Base-by-base conservation (phyloP, 768 basidiomycete genomes). In the Pisolithus orientalis region DNA sequence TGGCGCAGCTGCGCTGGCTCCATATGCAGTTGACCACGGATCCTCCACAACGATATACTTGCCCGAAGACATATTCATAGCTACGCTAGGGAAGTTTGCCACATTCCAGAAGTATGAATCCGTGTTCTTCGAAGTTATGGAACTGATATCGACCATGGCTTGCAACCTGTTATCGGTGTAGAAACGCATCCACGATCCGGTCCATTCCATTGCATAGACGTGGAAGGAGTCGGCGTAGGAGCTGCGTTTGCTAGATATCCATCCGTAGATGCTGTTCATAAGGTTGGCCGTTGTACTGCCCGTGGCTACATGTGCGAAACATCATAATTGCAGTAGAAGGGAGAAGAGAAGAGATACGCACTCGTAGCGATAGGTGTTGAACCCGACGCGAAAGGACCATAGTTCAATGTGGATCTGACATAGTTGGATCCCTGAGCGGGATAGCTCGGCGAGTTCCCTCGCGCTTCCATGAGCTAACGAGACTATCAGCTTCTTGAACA, bases 341-440 rank as follows among this genome's bases (percentile, higher is more conserved):
- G 29, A 24, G 13, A 39, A n/a, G 25, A 16, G 17, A 24, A 10
- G 1, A 0, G 16, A n/a, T 25, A n/a, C 65, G 54, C 51, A 65
- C 62, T 53, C 5, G 48, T 52, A 6, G 66, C 63, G 31, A 76
- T 59, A 1, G 80, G 61, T 0, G 67, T 55, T 40, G 47, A 57
- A 0, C 67, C 67, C 0, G 60, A 55, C 1, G 69, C 60, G 8
- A 80, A 62, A 37, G 80, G 79, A 2, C 89, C 90, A 69, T 85
- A 94, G 65, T 83, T 83, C 21, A 94, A 68, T 31, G 79, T 74
- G 5, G 82, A 76, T 51, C 83, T 72, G 21, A 76, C 72, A 55
- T 70, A 77, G 64, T 77, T 75, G 51, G 68, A 62, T 47, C 78
- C 77, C 57, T 75, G 70, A 0, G 62, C 70, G 9, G 66, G 53